phyloP scores from a whole-genome alignment of 2,329 filamentous ascomycete species.

The Fusarium oligoseptatum region DNA sequence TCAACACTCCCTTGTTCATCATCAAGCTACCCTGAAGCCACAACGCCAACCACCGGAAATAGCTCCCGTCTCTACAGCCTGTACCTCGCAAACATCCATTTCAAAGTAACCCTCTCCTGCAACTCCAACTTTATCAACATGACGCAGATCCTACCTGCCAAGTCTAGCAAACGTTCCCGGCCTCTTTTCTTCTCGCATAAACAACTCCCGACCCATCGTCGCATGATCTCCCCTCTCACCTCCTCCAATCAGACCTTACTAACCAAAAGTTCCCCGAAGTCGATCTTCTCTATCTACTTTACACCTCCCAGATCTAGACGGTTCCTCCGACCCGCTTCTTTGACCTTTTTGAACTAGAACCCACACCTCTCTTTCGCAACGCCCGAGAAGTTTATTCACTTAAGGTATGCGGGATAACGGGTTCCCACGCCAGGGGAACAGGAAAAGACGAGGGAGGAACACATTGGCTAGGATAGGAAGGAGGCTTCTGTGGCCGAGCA shows the following conservation, averaged over 20 bases:
- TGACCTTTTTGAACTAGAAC: not conserved
- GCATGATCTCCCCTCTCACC: conserved; percentile 19
- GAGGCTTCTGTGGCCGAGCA: conserved; percentile 12
- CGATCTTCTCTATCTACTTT: not conserved
- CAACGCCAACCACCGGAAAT: not conserved
- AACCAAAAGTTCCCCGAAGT: conserved; percentile 8
- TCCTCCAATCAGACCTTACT: conserved; percentile 21
- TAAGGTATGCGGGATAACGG: not conserved
- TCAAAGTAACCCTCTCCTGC: not conserved
- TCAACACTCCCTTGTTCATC: not conserved
- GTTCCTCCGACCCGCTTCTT: conserved; percentile 4
- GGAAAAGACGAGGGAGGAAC: not conserved
- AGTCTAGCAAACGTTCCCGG: conserved; percentile 1
- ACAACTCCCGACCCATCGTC: not conserved
- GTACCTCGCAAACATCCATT: not conserved
- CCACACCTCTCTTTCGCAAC: not conserved
- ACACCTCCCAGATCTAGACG: conserved; percentile 32
- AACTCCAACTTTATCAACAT: not conserved
- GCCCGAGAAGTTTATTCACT: not conserved
- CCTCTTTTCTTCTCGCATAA: not conserved
- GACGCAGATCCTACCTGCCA: not conserved
- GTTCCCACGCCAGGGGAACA: not conserved
- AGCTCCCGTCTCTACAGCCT: not conserved
- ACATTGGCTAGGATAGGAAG: conserved; percentile 36
- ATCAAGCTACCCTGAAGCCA: conserved; percentile 4